phyloP scores from a whole-genome alignment of 2,329 filamentous ascomycete genomes.

The Immersiporthe knoxdaviesiana region DNA sequence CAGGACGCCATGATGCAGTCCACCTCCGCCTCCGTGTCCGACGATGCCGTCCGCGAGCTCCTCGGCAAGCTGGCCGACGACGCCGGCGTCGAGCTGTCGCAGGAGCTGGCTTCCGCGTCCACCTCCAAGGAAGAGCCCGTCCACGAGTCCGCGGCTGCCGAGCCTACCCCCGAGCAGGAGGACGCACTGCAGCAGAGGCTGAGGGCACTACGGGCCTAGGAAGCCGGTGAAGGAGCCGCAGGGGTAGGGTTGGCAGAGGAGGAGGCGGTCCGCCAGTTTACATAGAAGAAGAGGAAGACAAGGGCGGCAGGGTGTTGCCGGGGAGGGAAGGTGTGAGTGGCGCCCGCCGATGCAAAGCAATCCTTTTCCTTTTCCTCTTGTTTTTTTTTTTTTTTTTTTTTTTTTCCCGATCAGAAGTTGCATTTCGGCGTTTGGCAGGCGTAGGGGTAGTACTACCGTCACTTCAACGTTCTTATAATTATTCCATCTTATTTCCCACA shows the following conservation, averaged over 20 bases:
- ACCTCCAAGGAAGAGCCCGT: constrained; percentile 61
- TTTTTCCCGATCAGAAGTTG: neutral
- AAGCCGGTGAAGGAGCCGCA: neutral
- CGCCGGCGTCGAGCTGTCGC: constrained; percentile 78
- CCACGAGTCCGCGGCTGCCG: constrained; percentile 56
- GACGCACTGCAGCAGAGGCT: constrained; percentile 70
- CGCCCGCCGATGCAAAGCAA: neutral
- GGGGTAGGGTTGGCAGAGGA: neutral
- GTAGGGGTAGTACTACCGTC: constrained; percentile 3
- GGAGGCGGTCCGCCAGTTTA: neutral
- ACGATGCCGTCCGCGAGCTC: constrained; percentile 85
- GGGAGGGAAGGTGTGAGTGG: neutral
- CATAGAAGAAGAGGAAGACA: neutral
- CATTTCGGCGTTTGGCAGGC: constrained; percentile 27
- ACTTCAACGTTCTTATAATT: constrained; percentile 15
- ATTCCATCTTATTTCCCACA: neutral
- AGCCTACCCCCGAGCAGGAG: constrained; percentile 77
- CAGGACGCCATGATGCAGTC: constrained; percentile 82
- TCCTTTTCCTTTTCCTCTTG: no score
- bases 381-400: neutral
- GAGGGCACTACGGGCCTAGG: constrained; percentile 57
- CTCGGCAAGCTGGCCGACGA: constrained; percentile 87
- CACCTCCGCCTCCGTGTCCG: constrained; percentile 71
- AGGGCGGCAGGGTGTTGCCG: neutral
- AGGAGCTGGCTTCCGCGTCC: constrained; percentile 67